Evolutionary conservation across 805 yeast species (phyloP), one percentile per base, ranked within the genome.

Genomic region (Candida awuae): DNA sequence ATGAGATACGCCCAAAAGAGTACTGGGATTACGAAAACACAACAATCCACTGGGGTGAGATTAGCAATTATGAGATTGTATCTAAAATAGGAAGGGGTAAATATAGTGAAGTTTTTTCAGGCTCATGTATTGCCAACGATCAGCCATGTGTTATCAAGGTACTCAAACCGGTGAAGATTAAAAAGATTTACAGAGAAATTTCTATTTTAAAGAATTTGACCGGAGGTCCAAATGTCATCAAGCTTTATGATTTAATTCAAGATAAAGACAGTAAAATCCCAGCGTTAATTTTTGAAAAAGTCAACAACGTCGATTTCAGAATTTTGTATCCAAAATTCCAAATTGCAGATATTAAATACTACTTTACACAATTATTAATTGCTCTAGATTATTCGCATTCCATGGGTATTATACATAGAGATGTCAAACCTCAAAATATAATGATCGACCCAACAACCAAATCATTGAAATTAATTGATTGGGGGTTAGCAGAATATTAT

Each of bases 401-500:
- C 6, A 83, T 83, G 80, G 97, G 97, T 27, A 85, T 88, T 48
- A 86, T 86, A 81, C 96, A 86, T 61, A 70, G 96, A 57, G 96
- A 86, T 61, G 95, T 86, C 36, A 86, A 86, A 58, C 95, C 95
- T 9, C 95, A 86, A 59, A 86, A 86, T 55, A 85, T 86, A 32
- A 86, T 86, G 95, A 86, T 86, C 50, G 95, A 87, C 61, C 95
- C 86, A 45, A 63, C 68, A 19, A 59, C 56, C 33, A 72, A 70
- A 48, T 64, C 67, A 29, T 63, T 87, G 53, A 72, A 90, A 51
- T 71, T 87, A 40, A 87, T 87, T 47, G 96, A 87, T 64, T 87
- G 96, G 96, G 96, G 96, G 13, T 65, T 87, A 44, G 95, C 95
- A 7, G 96, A 87, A 58, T 87, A 84, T 55, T 87, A 87, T 61